A percentile compares a stretch with the other conserved stretches of the same genome.
Evolutionary conservation across 208 protist genomes (phyloP).

Genomic region (Leishmania turanica): DNA sequence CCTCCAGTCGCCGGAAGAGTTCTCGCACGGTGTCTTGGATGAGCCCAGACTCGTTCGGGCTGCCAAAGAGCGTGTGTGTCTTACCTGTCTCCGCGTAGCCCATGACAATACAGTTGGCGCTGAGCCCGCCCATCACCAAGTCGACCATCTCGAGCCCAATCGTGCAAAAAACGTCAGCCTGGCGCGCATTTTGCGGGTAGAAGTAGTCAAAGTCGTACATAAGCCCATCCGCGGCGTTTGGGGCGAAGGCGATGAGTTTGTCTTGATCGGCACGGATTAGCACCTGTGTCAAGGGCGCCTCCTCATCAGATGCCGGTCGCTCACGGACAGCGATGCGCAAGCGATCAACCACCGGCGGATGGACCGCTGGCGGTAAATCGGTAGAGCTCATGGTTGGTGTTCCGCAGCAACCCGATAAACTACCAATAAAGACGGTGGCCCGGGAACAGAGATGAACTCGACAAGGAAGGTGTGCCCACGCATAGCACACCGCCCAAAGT

Average conservation of each 20-base stretch:
- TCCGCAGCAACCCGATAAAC: neutral
- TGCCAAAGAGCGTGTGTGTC: slow-evolving; percentile 90
- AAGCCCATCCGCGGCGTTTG: slow-evolving; percentile 57
- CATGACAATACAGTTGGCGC: slow-evolving; percentile 75
- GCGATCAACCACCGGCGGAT: slow-evolving; percentile 62
- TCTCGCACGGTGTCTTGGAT: slow-evolving; percentile 84
- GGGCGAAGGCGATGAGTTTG: slow-evolving; percentile 82
- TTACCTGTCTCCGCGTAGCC: slow-evolving; percentile 84
- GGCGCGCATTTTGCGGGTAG: slow-evolving; percentile 74
- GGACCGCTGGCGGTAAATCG: slow-evolving; percentile 21
- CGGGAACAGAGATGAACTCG: neutral
- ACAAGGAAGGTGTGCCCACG: neutral
- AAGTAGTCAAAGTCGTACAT: slow-evolving; percentile 94
- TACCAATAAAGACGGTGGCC: neutral
- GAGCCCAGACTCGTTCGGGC: slow-evolving; percentile 74
- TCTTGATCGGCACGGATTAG: slow-evolving; percentile 64
- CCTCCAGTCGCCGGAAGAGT: slow-evolving; percentile 73
- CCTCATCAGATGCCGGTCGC: slow-evolving; percentile 65
- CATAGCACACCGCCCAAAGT: neutral
- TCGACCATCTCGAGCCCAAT: slow-evolving; percentile 91
- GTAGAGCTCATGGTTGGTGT: slow-evolving; percentile 4
- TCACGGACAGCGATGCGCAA: slow-evolving; percentile 83
- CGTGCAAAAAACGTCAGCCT: slow-evolving; percentile 75
- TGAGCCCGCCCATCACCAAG: slow-evolving; percentile 75
- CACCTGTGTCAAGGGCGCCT: slow-evolving; percentile 61